Evolutionary conservation across 23 red algal genomes (phyloP), one percentile per base, ranked within the genome.

Genomic region (Pyropia yezoensis): DNA sequence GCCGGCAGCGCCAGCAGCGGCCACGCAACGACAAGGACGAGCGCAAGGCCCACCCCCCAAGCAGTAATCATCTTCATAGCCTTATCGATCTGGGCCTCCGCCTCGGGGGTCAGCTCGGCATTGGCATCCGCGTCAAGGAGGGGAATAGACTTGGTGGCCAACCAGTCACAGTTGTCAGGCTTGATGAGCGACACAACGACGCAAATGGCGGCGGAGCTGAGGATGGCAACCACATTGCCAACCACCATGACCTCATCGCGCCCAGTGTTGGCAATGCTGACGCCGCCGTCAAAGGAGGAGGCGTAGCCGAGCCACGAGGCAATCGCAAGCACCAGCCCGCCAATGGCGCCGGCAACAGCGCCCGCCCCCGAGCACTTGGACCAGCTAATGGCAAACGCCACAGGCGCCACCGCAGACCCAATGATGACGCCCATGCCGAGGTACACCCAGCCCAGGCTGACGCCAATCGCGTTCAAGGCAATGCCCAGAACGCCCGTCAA

Each of bases 401-500:
- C 76, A 14, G 87, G 87, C 0, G 65, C 47, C 8, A 91, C 87
- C 20, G 87, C 87, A 20, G 87, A 83, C 54, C 77, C 87, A 34
- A 91, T 91, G 57, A 78, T 54, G 32, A 91, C 87, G 1, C 78
- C 87, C 78, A 83, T 82, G 63, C 79, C 79, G 59, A 82, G 50
- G 59, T 91, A 91, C 50, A 83, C 52, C 71, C 70, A 91, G 1
- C 73, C 73, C 1, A 91, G 34, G 13, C 52, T 34, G 33, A 91
- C 50, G n/a, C 78, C 76, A 27, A 91, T 83, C 28, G 29, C 51
- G 66, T 91, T 91, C 16, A 82, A 73, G 1, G 58, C 66, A 59
- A 91, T 83, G n/a, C 87, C 87, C 12, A 91, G 54, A 20, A 78
- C 76, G 24, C 76, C 85, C 76, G 73, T 90, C 58, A 90, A 26